Evolutionary conservation across 441 rosid species (phyloP).

Genomic region (Populus trichocarpa): DNA sequence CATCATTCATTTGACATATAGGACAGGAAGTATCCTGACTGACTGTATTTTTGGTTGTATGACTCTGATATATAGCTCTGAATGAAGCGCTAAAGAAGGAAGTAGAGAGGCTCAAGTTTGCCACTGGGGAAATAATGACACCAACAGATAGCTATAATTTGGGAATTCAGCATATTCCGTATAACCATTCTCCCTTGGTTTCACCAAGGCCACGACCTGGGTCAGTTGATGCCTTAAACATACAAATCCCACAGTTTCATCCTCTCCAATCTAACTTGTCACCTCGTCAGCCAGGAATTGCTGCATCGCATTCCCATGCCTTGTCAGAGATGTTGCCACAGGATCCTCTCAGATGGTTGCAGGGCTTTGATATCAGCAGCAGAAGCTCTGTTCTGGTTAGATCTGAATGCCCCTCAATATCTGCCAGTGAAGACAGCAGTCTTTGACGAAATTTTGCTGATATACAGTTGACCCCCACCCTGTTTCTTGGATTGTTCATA

Average conservation of each 20-base stretch:
- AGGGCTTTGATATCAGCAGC: slow-evolving; percentile 77
- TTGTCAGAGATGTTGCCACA: slow-evolving; percentile 61
- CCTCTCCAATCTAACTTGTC: slow-evolving; percentile 49
- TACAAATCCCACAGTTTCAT: slow-evolving; percentile 62
- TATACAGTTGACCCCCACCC: slow-evolving; percentile 12
- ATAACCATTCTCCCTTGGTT: slow-evolving; percentile 47
- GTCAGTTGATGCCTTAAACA: slow-evolving; percentile 36
- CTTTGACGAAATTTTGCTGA: slow-evolving; percentile 33
- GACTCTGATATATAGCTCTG: slow-evolving; percentile 47
- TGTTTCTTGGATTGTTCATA: slow-evolving; percentile 52
- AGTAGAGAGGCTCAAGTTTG: slow-evolving; percentile 81
- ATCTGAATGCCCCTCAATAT: slow-evolving; percentile 64
- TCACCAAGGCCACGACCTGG: slow-evolving; percentile 42
- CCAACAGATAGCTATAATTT: slow-evolving; percentile 59
- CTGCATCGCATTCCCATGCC: slow-evolving; percentile 38
- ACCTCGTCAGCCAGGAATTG: slow-evolving; percentile 37
- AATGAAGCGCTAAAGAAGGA: slow-evolving; percentile 88
- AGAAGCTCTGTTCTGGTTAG: slow-evolving; percentile 61
- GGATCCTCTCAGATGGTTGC: slow-evolving; percentile 68
- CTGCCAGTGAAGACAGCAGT: slow-evolving; percentile 81
- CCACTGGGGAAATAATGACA: slow-evolving; percentile 73
- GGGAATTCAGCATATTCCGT: slow-evolving; percentile 72
- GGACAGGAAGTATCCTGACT: background rate
- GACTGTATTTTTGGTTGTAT: background rate
- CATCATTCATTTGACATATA: background rate